Conservation (phyloP, 1,284 basidiomycete species). For the Fomitiporia mediterranea region DNA sequence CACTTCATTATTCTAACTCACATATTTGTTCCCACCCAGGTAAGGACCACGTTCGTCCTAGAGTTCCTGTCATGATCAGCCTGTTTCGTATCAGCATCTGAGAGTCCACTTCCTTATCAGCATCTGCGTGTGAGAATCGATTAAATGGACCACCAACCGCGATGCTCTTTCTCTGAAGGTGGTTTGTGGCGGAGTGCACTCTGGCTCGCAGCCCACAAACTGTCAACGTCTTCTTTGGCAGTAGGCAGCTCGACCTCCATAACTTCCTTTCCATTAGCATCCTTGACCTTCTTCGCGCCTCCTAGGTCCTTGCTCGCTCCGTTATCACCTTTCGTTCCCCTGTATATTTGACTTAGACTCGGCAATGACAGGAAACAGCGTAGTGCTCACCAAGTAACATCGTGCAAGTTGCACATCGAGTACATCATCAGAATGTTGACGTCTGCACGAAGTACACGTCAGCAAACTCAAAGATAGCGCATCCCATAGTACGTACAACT, state of each 20-base stretch:
- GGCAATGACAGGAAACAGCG: constrained; percentile 1
- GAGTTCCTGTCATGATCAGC: constrained; percentile 82
- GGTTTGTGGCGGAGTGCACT: constrained; percentile 61
- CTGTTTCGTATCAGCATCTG: constrained; percentile 81
- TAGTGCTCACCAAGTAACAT: constrained; percentile 68
- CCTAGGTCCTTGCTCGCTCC: constrained; percentile 82
- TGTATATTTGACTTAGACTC: constrained; percentile 21
- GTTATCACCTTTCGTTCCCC: constrained; percentile 91
- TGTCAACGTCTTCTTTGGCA: constrained; percentile 79
- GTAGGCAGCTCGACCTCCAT: constrained; percentile 84
- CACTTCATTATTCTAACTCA: too few relatives aligned
- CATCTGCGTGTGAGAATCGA: too few relatives aligned
- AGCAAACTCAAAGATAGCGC: not conserved
- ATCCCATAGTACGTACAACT: constrained; percentile 46
- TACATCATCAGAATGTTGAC: constrained; percentile 93
- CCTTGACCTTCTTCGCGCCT: constrained; percentile 82
- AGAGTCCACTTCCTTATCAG: not conserved
- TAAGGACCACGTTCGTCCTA: constrained; percentile 78
- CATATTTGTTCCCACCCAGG: constrained; percentile 87
- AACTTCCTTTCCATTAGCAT: constrained; percentile 77
- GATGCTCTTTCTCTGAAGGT: constrained; percentile 70
- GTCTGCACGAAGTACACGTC: constrained; percentile 42
- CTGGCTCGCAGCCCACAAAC: constrained; percentile 74
- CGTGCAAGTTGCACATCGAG: constrained; percentile 87
- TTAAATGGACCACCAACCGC: constrained; percentile 28